Percentiles rank a stretch among this genome's conserved stretches.
Evolutionary conservation across 2,329 filamentous ascomycete species (phyloP).

Genomic region (Xylariaceae sp.): DNA sequence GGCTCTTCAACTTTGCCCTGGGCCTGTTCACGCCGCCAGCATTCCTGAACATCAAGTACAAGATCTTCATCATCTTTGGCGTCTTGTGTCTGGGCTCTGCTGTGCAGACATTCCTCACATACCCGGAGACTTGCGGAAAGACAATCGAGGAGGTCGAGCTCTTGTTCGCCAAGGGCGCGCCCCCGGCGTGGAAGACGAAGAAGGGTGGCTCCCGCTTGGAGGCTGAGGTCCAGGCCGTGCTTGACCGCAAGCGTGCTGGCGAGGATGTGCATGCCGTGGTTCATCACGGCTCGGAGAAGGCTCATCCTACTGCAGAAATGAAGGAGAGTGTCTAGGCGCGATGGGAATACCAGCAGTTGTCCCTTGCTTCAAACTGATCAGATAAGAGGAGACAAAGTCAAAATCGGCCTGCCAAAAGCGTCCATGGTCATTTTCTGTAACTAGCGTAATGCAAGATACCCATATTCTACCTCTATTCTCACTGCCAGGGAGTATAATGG

Average conservation of each 20-base stretch:
- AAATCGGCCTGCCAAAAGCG: too few relatives aligned
- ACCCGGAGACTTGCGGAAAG: constrained; percentile 35
- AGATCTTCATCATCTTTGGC: constrained; percentile 40
- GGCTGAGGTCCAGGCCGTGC: constrained; percentile 26
- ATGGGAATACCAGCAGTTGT: background rate
- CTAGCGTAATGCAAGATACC: background rate
- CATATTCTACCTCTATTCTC: background rate
- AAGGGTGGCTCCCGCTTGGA: constrained; percentile 22
- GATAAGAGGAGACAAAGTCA: too few relatives aligned
- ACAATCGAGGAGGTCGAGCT: constrained; percentile 36
- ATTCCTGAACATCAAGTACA: constrained; percentile 53
- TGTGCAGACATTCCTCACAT: constrained; percentile 32
- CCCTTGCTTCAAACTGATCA: too few relatives aligned
- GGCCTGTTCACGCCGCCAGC: constrained; percentile 53
- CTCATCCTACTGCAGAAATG: background rate
- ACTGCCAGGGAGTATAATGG: too few relatives aligned
- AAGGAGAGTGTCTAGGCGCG: constrained; percentile 3
- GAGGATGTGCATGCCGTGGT: constrained; percentile 16
- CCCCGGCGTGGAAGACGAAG: constrained; percentile 36
- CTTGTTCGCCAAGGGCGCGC: constrained; percentile 31
- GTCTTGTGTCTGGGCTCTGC: constrained; percentile 32
- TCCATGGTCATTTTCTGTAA: too few relatives aligned
- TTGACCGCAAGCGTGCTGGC: constrained; percentile 15
- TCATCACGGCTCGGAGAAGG: constrained; percentile 16
- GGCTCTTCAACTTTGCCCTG: constrained; percentile 55